Evolutionary conservation across 192 early-diverging fungal species (phyloP), one percentile per base, ranked within the genome.

Genomic region (Ambispora gerdemannii): DNA sequence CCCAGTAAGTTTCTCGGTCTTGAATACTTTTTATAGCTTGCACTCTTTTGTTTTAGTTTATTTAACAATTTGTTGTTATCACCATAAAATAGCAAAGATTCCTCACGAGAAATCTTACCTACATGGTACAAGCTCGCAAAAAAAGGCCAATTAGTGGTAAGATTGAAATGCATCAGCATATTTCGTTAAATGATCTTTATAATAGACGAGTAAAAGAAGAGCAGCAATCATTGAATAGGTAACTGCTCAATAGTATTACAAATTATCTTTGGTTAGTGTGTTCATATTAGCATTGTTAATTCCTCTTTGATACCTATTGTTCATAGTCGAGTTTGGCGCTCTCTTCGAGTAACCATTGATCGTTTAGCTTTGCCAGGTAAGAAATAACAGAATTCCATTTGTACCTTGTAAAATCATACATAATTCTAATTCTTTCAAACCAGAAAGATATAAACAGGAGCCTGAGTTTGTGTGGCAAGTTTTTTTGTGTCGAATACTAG

Each of bases 31-130:
- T 30, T 27, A 51, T 15, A n/a, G n/a, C n/a, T n/a, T n/a, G n/a
- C n/a, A n/a, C n/a, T n/a, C n/a, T n/a, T n/a, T n/a, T n/a, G n/a
- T n/a, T n/a, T n/a, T n/a, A n/a, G 1, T n/a, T 24, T 2, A 32
- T 1, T 33, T 33, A 34, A 33, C 6, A n/a, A 11, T 56, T 34
- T 35, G 11, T 20, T 19, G 24, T 56, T 20, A 17, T 11, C 11
- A 11, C 25, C 47, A 50, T 47, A 50, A 31, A 36, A 55, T 25
- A 69, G 67, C 28, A 25, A 36, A 51, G 50, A 34, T 69, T 36
- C 22, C 67, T 69, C 32, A 55, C 31, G 4, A 69, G 67, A 69
- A 69, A 69, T 38, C 24, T 69, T 33, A 55, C 52, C 31, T 69
- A 69, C 34, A 56, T 69, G 17, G 51, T 55, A 34, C 43, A 58